A percentile compares a stretch with the other conserved stretches of the same genome.
Evolutionary conservation across 805 yeast species (phyloP).

Genomic region (Saccharomycopsis sp.): DNA sequence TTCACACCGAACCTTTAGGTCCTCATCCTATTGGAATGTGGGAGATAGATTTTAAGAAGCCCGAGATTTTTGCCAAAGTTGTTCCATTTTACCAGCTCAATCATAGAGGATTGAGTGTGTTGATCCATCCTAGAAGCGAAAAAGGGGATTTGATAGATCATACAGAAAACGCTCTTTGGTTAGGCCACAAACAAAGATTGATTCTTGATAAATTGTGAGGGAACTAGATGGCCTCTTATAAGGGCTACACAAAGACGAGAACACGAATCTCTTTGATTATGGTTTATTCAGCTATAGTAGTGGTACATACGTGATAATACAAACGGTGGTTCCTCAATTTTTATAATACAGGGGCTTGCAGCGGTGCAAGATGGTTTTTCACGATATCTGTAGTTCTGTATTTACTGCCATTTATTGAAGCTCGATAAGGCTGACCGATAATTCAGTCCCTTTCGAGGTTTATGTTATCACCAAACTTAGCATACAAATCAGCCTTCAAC

Average conservation of each 20-base stretch:
- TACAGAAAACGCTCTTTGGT: conserved; percentile 50
- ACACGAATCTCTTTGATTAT: no score
- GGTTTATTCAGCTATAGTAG: no score
- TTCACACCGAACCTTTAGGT: conserved; percentile 45
- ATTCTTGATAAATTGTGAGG: conserved; percentile 3
- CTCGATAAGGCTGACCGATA: neutral
- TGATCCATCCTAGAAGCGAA: conserved; percentile 47
- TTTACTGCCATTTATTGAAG: no score
- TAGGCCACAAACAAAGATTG: conserved; percentile 32
- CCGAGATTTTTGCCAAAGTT: conserved; percentile 37
- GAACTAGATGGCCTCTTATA: no score
- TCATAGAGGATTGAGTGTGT: conserved; percentile 45
- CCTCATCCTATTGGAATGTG: conserved; percentile 56
- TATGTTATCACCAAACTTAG: conserved; percentile 83
- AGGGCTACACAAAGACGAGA: no score
- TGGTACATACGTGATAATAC: no score
- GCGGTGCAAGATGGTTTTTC: no score
- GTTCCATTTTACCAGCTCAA: conserved; percentile 47
- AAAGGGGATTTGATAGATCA: conserved; percentile 39
- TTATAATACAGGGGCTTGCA: no score
- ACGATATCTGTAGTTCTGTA: no score
- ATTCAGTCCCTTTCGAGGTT: conserved; percentile 56
- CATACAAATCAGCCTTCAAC: conserved; percentile 71
- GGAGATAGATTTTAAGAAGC: conserved; percentile 45
- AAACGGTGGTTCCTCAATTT: no score